Percentiles rank a stretch among this genome's conserved stretches.
phyloP scores from a whole-genome alignment of 257 asterid genomes.

The Solanum okadae region DNA sequence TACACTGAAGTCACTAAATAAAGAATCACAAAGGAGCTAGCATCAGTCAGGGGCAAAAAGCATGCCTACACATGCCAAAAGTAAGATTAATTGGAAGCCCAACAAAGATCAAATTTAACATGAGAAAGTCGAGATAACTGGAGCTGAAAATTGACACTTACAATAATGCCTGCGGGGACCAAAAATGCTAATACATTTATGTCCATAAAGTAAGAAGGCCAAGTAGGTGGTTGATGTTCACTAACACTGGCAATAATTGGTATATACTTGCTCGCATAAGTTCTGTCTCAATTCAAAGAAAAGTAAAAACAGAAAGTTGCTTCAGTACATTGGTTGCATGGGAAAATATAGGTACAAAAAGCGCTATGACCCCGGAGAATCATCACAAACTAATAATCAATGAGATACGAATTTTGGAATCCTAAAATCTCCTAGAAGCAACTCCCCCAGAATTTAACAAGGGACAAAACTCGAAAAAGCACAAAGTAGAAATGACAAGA shows the following conservation, averaged over 20 bases:
- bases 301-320: neutral
- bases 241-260: constrained; percentile 99
- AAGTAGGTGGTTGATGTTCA: constrained; percentile 98
- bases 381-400: neutral
- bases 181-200: constrained; percentile 91
- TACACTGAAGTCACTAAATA: constrained; percentile 94
- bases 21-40: constrained; percentile 92
- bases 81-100: constrained; percentile 1
- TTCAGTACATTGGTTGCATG: constrained; percentile 16
- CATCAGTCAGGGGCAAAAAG: constrained; percentile 93
- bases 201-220: constrained; percentile 99
- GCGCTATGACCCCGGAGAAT: neutral
- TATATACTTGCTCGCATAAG: constrained; percentile 98
- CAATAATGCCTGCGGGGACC: constrained; percentile 98
- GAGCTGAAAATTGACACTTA: constrained; percentile 34
- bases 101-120: neutral
- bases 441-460: neutral
- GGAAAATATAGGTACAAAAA: neutral
- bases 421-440: neutral
- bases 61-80: constrained; percentile 66
- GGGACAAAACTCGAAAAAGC: neutral
- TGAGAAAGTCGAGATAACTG: neutral
- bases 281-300: constrained; percentile 45
- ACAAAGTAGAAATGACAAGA: neutral
- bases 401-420: neutral